Conservation (phyloP, 1,284 basidiomycete species). For the Phlebopus sp. region DNA sequence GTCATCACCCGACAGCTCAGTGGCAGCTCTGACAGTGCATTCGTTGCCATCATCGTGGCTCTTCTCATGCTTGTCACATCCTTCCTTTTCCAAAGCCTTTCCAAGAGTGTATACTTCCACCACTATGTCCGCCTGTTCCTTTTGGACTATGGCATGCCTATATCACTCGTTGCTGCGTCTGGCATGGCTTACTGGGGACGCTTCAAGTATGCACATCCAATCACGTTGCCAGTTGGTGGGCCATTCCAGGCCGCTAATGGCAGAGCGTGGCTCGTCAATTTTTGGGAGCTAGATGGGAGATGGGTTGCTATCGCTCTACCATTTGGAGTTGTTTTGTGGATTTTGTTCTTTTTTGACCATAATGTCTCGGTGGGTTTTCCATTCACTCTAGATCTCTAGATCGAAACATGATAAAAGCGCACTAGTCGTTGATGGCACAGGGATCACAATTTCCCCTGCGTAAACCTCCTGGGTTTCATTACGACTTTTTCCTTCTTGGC, state of each 20-base stretch:
- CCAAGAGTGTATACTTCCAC: conserved; percentile 66
- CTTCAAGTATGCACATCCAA: conserved; percentile 61
- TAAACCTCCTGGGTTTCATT: conserved; percentile 94
- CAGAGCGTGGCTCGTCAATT: conserved; percentile 82
- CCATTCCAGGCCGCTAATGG: conserved; percentile 76
- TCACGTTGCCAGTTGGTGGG: conserved; percentile 65
- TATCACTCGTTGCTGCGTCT: conserved; percentile 71
- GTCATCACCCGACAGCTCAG: conserved; percentile 73
- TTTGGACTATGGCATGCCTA: conserved; percentile 88
- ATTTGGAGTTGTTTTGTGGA: conserved; percentile 69
- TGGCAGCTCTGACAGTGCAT: conserved; percentile 46
- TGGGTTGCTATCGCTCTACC: conserved; percentile 86
- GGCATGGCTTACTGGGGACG: conserved; percentile 84
- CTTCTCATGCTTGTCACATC: conserved; percentile 72
- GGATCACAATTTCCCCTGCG: conserved; percentile 86
- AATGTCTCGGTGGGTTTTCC: conserved; percentile 70
- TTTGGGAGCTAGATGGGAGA: conserved; percentile 88
- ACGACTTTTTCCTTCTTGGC: conserved; percentile 86
- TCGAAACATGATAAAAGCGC: neutral
- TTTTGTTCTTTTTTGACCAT: conserved; percentile 79
- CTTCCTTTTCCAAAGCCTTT: conserved; percentile 70
- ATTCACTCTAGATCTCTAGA: neutral
- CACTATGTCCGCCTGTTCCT: conserved; percentile 72
- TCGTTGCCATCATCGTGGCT: conserved; percentile 76
- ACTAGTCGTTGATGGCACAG: conserved; percentile 88